A percentile compares a stretch with the other conserved stretches of the same genome.
phyloP scores from a whole-genome alignment of 495 filamentous ascomycete genomes.

The Parachaetomium inaequale region DNA sequence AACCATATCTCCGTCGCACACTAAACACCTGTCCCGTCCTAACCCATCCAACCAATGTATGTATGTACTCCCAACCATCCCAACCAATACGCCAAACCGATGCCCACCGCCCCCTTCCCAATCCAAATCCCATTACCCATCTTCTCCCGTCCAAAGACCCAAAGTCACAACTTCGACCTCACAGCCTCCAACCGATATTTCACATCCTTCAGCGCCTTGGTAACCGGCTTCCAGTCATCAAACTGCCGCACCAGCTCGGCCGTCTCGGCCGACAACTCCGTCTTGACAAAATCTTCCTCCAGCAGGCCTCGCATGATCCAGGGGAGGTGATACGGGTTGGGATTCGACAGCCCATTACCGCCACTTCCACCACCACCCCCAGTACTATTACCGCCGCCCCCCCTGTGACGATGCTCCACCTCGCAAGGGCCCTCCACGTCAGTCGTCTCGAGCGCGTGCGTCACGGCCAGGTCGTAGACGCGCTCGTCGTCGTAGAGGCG shows the following conservation, averaged over 20 bases:
- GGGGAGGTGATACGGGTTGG: slow-evolving; percentile 83
- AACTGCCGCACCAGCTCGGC: slow-evolving; percentile 79
- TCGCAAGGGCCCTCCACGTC: slow-evolving; percentile 49
- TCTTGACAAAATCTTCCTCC: slow-evolving; percentile 87
- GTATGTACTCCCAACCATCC: not conserved
- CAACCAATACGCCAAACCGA: not conserved
- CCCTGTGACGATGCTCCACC: slow-evolving; percentile 21
- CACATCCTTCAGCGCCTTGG: slow-evolving; percentile 90
- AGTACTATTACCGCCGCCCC: not conserved
- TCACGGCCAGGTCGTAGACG: slow-evolving; percentile 85
- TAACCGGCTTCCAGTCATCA: slow-evolving; percentile 87
- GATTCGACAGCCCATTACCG: slow-evolving; percentile 35
- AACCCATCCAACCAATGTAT: not conserved
- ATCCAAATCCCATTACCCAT: not conserved
- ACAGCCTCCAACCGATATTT: slow-evolving; percentile 94
- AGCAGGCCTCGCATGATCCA: slow-evolving; percentile 92
- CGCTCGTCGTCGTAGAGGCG: slow-evolving; percentile 83
- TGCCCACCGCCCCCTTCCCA: not conserved
- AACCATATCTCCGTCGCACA: not conserved
- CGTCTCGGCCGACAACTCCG: slow-evolving; percentile 70
- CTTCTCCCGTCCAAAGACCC: not conserved
- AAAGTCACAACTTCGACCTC: slow-evolving; percentile 65
- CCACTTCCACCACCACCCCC: slow-evolving; percentile 34
- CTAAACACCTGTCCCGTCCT: not conserved
- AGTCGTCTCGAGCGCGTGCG: slow-evolving; percentile 82